Base-by-base conservation (phyloP, 2,329 filamentous ascomycete genomes). In the Sporothrix variecibatus region DNA sequence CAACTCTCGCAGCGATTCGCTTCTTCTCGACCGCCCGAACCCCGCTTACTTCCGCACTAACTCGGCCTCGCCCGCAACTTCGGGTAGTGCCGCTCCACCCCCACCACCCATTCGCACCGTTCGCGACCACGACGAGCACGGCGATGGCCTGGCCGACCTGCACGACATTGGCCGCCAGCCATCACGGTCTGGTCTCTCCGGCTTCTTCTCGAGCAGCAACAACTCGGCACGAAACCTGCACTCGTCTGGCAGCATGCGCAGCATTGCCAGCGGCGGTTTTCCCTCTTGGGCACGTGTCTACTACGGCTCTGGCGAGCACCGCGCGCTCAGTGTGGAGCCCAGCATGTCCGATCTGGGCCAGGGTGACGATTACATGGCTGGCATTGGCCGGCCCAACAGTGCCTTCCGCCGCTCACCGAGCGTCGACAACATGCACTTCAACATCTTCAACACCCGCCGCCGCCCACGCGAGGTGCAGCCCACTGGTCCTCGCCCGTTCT, bases 261-360 rank as follows among this genome's bases (percentile, higher is more conserved):
- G 86, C 77, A 79, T 88, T 51, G 85, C 80, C 62, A 81, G 82
- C 17, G 78, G 82, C 28, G 80, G 83, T 1, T 82, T 90, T 58
- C 88, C 88, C 15, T 79, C 84, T 9, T 90, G 88, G 88, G 88
- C 88, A 56, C 90, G 86, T 77, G 83, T 93, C 20, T 94, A 94
- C 81, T 94, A 94, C 80, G 89, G 90, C 49, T 90, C 89, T 72
- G 90, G 91, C 70, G 90, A 88, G 80, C 86, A 85, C 75, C 86
- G 83, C 65, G 89, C 83, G 73, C 81, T 92, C 67, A 83, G 85
- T 49, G 80, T 83, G 9, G 84, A 85, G 0, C 86, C 85, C 8
- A 83, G 86, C 76, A 78, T 82, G 73, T 87, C 87, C 0, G 74
- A 76, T 1, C 23, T 75, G 3, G 62, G 70, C 38, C 31, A 43